Evolutionary conservation across 768 basidiomycete genomes (phyloP).

Genomic region (Tephrocybe sp.): DNA sequence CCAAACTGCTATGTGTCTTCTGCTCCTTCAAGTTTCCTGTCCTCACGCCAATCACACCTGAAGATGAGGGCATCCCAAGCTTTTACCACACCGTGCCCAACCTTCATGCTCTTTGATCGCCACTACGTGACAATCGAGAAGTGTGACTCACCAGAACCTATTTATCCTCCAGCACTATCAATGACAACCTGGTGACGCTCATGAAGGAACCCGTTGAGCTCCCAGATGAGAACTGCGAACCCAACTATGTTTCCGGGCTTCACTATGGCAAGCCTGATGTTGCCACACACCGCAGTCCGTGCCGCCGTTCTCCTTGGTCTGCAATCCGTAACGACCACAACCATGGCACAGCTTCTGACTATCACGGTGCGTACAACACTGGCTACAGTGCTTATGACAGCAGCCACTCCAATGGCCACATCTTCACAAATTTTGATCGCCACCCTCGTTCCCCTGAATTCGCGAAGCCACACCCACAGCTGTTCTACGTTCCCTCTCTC

Average conservation of each 20-base stretch:
- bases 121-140: too few relatives aligned
- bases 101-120: too few relatives aligned
- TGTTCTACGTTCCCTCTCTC: background rate
- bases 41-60: too few relatives aligned
- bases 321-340: background rate
- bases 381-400: background rate
- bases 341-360: background rate
- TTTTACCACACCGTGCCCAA: too few relatives aligned
- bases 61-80: too few relatives aligned
- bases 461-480: background rate
- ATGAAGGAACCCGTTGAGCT: slow-evolving; percentile 12
- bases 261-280: background rate
- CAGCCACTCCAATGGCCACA: background rate
- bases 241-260: background rate
- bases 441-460: background rate
- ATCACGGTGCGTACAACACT: background rate
- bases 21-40: too few relatives aligned
- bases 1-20: too few relatives aligned
- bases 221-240: background rate
- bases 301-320: background rate
- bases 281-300: background rate
- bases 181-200: slow-evolving; percentile 7
- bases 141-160: background rate
- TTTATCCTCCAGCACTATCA: background rate
- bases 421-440: background rate